Evolutionary conservation across 2,329 filamentous ascomycete species (phyloP).

Genomic region (Fusarium algeriense): DNA sequence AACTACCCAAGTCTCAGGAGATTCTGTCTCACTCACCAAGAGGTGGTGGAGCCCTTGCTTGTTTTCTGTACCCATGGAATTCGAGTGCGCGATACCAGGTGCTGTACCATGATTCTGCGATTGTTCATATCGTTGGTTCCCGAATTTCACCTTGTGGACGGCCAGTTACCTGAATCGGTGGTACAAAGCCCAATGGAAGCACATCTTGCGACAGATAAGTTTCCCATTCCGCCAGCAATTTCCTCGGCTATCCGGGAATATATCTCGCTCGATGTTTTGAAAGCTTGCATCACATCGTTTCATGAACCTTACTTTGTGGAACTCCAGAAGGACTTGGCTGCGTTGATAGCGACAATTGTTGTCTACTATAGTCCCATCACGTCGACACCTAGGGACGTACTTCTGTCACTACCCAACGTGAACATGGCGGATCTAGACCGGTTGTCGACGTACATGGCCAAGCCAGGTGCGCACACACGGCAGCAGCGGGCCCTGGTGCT

Average conservation of each 20-base stretch:
- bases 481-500: constrained; percentile 85
- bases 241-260: constrained; percentile 84
- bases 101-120: constrained; percentile 85
- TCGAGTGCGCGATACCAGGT: constrained; percentile 88
- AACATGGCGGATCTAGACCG: constrained; percentile 74
- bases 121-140: constrained; percentile 89
- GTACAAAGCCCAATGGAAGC: constrained; percentile 45
- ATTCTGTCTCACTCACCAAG: constrained; percentile 83
- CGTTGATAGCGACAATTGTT: constrained; percentile 87
- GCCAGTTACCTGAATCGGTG: constrained; percentile 44
- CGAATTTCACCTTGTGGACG: constrained; percentile 75
- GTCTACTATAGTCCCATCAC: constrained; percentile 79
- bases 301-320: constrained; percentile 98
- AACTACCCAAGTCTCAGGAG: constrained; percentile 73
- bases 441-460: constrained; percentile 71
- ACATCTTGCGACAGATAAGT: constrained; percentile 52
- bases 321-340: constrained; percentile 90
- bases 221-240: constrained; percentile 65
- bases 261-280: constrained; percentile 88
- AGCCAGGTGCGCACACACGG: constrained; percentile 71
- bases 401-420: constrained; percentile 86
- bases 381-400: constrained; percentile 76
- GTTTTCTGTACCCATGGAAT: constrained; percentile 93
- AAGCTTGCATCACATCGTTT: constrained; percentile 88
- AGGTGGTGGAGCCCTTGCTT: constrained; percentile 87